phyloP scores from a whole-genome alignment of 78 protist species.

The slime mould (Dictyostelium discoideum) region DNA sequence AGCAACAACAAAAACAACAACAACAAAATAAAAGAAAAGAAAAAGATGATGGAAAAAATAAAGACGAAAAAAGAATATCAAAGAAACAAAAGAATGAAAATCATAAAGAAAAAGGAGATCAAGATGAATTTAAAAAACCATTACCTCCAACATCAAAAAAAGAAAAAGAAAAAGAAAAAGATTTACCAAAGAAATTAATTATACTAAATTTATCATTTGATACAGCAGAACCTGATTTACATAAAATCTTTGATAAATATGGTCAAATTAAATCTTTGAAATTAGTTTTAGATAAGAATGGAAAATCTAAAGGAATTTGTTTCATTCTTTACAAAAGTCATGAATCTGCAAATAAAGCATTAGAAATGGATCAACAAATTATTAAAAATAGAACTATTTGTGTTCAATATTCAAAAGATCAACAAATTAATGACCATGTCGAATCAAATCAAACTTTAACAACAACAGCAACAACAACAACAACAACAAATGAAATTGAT shows the following conservation, averaged over 20 bases:
- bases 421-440: background rate
- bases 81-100: background rate
- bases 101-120: background rate
- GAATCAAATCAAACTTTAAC: background rate
- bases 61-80: background rate
- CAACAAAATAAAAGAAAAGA: background rate
- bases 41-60: background rate
- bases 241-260: background rate
- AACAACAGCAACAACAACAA: background rate
- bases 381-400: background rate
- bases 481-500: slow-evolving; percentile 5
- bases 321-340: background rate
- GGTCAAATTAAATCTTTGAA: slow-evolving; percentile 3
- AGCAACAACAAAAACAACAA: background rate
- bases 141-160: background rate
- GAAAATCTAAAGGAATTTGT: slow-evolving; percentile 54
- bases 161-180: slow-evolving; percentile 30
- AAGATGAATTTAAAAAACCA: slow-evolving; percentile 3
- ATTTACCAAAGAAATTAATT: slow-evolving; percentile 6
- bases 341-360: background rate
- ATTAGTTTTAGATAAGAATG: slow-evolving; percentile 8
- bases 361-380: background rate
- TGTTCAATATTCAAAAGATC: slow-evolving; percentile 24
- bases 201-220: slow-evolving; percentile 30
- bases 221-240: background rate